These are phyloP conservation scores for Grosmannia serpens DNA, from an alignment of 2,329 filamentous ascomycete species.

Conservation along the genomic window DNA sequence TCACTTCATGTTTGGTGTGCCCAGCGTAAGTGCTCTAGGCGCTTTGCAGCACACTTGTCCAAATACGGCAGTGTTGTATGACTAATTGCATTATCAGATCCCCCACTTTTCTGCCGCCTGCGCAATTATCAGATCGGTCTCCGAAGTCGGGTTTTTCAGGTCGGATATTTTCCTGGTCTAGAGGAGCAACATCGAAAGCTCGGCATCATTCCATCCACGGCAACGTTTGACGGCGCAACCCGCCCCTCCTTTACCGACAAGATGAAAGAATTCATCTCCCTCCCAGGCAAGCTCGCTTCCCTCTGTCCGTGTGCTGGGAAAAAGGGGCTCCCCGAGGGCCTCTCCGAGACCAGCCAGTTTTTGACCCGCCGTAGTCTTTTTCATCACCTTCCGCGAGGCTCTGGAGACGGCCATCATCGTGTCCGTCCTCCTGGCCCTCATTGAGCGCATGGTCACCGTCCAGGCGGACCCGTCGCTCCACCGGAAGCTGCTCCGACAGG, in stretches of 20 bases:
- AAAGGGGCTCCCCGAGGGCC: not conserved
- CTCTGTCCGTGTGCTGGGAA: not conserved
- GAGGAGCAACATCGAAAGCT: too few relatives aligned
- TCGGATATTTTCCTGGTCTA: not conserved
- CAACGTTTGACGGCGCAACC: not conserved
- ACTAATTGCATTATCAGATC: not conserved
- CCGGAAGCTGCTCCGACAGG: constrained; percentile 64
- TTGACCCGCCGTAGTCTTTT: constrained; percentile 52
- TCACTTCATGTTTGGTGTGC: too few relatives aligned
- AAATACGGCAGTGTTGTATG: not conserved
- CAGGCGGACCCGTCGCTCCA: constrained; percentile 49
- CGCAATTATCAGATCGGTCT: not conserved
- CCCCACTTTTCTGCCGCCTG: not conserved
- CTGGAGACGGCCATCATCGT: constrained; percentile 78
- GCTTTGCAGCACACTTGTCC: not conserved
- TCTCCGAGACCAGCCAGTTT: not conserved
- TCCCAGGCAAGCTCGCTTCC: not conserved
- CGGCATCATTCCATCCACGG: not conserved
- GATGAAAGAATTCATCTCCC: not conserved
- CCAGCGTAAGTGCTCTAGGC: too few relatives aligned
- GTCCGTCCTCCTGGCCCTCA: constrained; percentile 72
- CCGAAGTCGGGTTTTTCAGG: not conserved
- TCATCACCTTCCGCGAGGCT: constrained; percentile 78
- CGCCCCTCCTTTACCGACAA: not conserved
- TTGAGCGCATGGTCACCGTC: constrained; percentile 65